Base-by-base conservation (phyloP, 1,139 yeast genomes). In the Lodderomyces oxycetoniae region DNA sequence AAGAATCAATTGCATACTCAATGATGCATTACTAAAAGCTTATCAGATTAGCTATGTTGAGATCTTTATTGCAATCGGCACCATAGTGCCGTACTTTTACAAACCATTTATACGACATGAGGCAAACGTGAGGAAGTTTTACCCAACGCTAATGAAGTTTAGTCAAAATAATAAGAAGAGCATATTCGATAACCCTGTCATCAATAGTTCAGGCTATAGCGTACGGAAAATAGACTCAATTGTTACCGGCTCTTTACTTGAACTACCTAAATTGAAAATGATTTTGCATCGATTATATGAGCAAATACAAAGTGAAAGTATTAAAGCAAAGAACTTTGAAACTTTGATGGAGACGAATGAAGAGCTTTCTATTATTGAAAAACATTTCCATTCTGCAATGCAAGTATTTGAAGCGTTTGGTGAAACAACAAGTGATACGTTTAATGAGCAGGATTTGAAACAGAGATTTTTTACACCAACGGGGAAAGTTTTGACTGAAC, bases 71-170 rank as follows among this genome's bases (percentile, higher is more conserved):
- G 95, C 91, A 0, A 73, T 91, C 50, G 91, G 87, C 2, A 69
- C 75, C 41, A 79, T 91, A 0, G 67, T 89, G 17, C 96, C 96
- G 1, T 87, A 86, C 54, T 88, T 88, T 53, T 89, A 86, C 61
- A 85, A 87, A 51, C 95, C 96, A 0, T 85, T 85, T 46, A 84
- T 88, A 65, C 70, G 96, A 40, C 96, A 89, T 54, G 95, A 88
- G 56, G 96, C 96, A 6, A 95, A 65, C 39, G 48, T 67, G 34
- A 58, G 59, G 39, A 46, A 50, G 26, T 67, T 66, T 36, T 46
- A 55, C 15, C 21, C 43, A 5, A 53, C 57, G 17, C 50, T 95
- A 14, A 74, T 83, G 27, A 56, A 53, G 35, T 68, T 68, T 42
- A 42, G 50, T 36, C 40, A 41, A 2, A 79, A 77, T 45, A 74